Conservation (phyloP, 2,329 filamentous ascomycete genomes). For the Cladosporium sp. region DNA sequence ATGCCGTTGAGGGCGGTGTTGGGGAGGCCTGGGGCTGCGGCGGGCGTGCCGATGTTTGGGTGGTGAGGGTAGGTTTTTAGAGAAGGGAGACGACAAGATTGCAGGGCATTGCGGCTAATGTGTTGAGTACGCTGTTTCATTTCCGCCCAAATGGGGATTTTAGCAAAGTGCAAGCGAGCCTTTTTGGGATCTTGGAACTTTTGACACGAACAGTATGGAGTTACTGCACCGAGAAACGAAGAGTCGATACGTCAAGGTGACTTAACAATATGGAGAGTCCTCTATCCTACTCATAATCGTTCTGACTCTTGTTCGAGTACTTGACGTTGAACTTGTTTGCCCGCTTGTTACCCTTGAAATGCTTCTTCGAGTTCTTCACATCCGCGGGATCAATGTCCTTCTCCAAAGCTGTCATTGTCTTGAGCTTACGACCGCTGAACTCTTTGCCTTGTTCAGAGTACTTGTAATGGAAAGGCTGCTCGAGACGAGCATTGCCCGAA, state of each 20-base stretch:
- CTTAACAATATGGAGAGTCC: too few species aligned
- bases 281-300: conserved; percentile 7
- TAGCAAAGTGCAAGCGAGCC: too few species aligned
- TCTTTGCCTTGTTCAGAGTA: conserved; percentile 82
- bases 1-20: conserved; percentile 9
- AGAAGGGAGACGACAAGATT: neutral
- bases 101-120: too few species aligned
- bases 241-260: too few species aligned
- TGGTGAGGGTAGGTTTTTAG: neutral
- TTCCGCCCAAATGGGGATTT: too few species aligned
- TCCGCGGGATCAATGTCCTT: conserved; percentile 79
- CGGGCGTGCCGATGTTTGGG: neutral
- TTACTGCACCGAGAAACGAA: too few species aligned
- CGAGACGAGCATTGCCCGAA: conserved; percentile 57
- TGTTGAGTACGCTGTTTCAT: too few species aligned
- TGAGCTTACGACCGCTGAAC: conserved; percentile 75
- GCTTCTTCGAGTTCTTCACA: conserved; percentile 73
- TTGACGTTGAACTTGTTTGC: conserved; percentile 21
- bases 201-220: too few species aligned
- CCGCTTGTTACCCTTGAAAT: conserved; percentile 75
- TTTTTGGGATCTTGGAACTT: too few species aligned
- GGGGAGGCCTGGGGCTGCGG: neutral
- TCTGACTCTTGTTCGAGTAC: conserved; percentile 10
- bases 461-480: conserved; percentile 81
- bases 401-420: conserved; percentile 74